Evolutionary conservation across 2,329 filamentous ascomycete species (phyloP), one percentile per base, ranked within the genome.

Genomic region (Hymenotorrendiella dingleyae): DNA sequence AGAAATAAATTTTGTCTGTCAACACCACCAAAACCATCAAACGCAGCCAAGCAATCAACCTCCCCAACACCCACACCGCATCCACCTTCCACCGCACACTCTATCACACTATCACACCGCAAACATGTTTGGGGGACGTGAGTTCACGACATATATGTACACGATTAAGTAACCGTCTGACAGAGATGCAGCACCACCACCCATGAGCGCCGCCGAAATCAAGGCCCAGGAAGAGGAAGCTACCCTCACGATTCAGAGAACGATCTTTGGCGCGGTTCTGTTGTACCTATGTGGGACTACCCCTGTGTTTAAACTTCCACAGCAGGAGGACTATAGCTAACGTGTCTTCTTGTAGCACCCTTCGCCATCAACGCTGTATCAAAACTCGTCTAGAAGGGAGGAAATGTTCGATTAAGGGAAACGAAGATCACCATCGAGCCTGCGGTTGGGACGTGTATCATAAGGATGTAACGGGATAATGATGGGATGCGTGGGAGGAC

Each of bases 231-330:
- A 90, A 71, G 70, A 71, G 47, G 76, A 83, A 62, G 84, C 86
- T 38, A 70, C 69, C 58, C 71, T 73, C 54, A 84, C 81, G 38
- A 70, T 91, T 54, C 80, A 84, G 68, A 74, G 72, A 57, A 83
- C 83, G 49, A 61, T 82, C 42, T 73, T 77, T 28, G 78, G 79
- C 12, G 81, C 80, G 50, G 70, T 82, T 28, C 64, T 85, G 37
- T 73, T 93, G 36, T 91, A 91, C 62, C 68, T 93, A 47, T 87
- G 86, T 93, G 78, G 44, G 84, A 52, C 21, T 20, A 26, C 14
- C 30, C 6, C 3, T 20, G 35, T 19, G 9, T 19, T n/a, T 26
- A 20, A 10, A n/a, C 19, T 14, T 20, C 10, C 10, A 12, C 7
- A 6, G n/a, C 7, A 26, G 9, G 6, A 22, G 12, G 5, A 5